Evolutionary conservation across 2,329 filamentous ascomycete species (phyloP).

Genomic region (Geosmithia flava): DNA sequence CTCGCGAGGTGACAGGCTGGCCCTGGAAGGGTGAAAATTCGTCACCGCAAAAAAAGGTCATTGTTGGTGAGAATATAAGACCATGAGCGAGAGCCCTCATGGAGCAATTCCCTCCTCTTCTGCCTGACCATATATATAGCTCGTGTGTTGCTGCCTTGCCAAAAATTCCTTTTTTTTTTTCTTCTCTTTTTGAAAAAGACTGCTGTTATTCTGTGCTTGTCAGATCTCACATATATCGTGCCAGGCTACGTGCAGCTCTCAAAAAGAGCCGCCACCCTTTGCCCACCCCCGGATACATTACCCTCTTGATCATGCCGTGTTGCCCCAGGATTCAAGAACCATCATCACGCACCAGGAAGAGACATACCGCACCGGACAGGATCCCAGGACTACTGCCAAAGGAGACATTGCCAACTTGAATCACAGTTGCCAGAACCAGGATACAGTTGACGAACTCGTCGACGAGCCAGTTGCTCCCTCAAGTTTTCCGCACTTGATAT

Average conservation of each 20-base stretch:
- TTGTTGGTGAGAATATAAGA: neutral
- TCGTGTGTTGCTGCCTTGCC: neutral
- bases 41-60: neutral
- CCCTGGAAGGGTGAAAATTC: neutral
- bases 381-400: neutral
- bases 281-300: neutral
- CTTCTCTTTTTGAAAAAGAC: neutral
- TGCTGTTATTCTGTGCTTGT: neutral
- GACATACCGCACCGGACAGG: neutral
- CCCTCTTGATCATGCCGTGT: slow-evolving; percentile 7
- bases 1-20: neutral
- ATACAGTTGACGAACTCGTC: neutral
- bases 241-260: neutral
- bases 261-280: neutral
- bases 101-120: neutral
- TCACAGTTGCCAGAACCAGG: neutral
- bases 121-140: neutral
- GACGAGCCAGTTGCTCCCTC: neutral
- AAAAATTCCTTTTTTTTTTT: too few species aligned
- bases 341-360: slow-evolving; percentile 1
- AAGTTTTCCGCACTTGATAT: neutral
- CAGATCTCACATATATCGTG: neutral
- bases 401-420: neutral
- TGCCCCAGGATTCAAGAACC: slow-evolving; percentile 3
- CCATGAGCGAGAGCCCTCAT: neutral